Evolutionary conservation across 352 stramenopile species (phyloP).

Genomic region (Phytophthora cactorum): DNA sequence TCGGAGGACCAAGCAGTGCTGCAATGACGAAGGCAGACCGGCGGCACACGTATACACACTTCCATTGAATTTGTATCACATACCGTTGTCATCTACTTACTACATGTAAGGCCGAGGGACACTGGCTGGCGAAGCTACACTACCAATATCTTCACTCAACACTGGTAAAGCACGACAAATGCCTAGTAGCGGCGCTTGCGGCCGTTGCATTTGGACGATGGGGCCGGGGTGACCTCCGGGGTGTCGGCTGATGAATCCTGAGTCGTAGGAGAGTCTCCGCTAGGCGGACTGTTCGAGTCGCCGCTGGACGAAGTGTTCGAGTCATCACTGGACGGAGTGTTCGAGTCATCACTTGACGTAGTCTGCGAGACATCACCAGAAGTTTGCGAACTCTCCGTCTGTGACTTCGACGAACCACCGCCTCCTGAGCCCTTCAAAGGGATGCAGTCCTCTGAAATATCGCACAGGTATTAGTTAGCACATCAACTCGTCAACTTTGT

Average conservation of each 20-base stretch:
- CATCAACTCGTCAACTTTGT: neutral
- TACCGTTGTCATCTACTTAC: conserved; percentile 3
- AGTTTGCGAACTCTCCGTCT: conserved; percentile 15
- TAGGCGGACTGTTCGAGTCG: conserved; percentile 12
- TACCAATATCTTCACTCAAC: conserved; percentile 25
- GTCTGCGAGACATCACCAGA: conserved; percentile 23
- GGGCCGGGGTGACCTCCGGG: conserved; percentile 29
- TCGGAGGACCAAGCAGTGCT: neutral
- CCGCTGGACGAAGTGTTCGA: conserved; percentile 17
- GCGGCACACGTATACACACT: conserved; percentile 23
- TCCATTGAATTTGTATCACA: conserved; percentile 36
- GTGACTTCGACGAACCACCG: conserved; percentile 19
- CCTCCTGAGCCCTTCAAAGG: conserved; percentile 35
- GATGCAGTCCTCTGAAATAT: conserved; percentile 42
- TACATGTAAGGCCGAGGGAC: conserved; percentile 15
- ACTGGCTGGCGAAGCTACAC: neutral
- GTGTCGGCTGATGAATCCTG: conserved; percentile 20
- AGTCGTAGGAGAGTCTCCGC: conserved; percentile 14
- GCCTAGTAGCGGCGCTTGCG: conserved; percentile 31
- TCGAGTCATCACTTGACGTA: conserved; percentile 15
- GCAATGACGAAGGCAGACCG: conserved; percentile 4
- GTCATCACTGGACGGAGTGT: conserved; percentile 8
- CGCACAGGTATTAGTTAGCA: conserved; percentile 8
- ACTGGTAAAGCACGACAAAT: conserved; percentile 11
- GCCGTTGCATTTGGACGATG: conserved; percentile 35